A percentile compares a stretch with the other conserved stretches of the same genome.
These are phyloP conservation scores for Populus hybrid DNA, from an alignment of 441 rosid species.

Conservation along the genomic window DNA sequence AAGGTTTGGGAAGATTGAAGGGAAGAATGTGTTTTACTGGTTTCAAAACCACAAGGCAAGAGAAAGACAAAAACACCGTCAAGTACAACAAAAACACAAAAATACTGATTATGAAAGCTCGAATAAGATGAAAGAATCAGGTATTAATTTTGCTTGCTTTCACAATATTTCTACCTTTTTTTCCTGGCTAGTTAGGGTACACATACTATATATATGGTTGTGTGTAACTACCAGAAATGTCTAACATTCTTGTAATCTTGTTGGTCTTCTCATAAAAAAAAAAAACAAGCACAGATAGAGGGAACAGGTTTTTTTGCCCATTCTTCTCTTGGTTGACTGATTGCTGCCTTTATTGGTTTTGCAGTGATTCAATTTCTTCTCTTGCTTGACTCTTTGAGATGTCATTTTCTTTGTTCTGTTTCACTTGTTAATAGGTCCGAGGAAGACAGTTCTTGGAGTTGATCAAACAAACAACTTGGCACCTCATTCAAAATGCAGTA, in stretches of 20 bases:
- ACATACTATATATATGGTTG: not conserved
- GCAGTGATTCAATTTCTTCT: no score
- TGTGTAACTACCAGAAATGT: not conserved
- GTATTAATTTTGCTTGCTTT: constrained; percentile 8
- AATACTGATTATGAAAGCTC: constrained; percentile 3
- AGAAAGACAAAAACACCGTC: constrained; percentile 57
- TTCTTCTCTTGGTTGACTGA: no score
- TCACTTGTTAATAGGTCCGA: no score
- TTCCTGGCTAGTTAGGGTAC: not conserved
- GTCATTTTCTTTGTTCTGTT: no score
- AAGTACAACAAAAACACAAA: constrained; percentile 19
- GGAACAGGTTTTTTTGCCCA: no score
- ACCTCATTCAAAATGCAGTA: no score
- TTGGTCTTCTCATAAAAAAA: not conserved
- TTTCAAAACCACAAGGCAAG: constrained; percentile 79
- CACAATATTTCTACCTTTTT: not conserved
- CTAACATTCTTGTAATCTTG: not conserved
- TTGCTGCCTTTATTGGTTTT: no score
- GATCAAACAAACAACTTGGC: no score
- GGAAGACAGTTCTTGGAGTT: no score
- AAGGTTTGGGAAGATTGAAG: constrained; percentile 65
- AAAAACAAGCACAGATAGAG: no score
- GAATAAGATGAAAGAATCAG: constrained; percentile 31
- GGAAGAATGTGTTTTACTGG: constrained; percentile 80
- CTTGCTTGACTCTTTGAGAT: no score